These are phyloP conservation scores for Limnanthes douglasii DNA, from an alignment of 345 rosid genomes.

Conservation along the genomic window DNA sequence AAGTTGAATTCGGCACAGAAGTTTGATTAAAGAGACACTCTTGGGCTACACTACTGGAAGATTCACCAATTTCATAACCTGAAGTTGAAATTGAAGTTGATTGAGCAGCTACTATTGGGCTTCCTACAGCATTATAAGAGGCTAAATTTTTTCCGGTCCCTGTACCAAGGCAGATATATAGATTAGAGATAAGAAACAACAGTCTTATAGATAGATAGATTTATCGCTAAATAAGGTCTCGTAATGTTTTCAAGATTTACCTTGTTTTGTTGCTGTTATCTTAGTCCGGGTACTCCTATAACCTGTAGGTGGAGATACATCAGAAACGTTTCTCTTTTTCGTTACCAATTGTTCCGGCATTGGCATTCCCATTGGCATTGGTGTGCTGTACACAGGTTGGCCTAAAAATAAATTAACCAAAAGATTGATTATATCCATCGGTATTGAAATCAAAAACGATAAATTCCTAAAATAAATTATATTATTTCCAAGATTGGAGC, in stretches of 20 bases:
- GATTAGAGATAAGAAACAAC: not conserved
- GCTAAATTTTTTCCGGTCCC: slow-evolving; percentile 5
- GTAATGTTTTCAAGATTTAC: too few relatives aligned
- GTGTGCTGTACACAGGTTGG: slow-evolving; percentile 13
- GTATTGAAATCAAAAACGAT: too few relatives aligned
- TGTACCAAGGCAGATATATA: slow-evolving; percentile 1
- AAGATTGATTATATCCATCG: not conserved
- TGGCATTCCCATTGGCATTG: slow-evolving; percentile 22
- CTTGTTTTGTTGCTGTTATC: too few relatives aligned
- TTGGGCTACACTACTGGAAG: slow-evolving; percentile 2
- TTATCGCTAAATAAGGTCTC: slow-evolving; percentile 14
- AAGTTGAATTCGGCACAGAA: slow-evolving; percentile 23
- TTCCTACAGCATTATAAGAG: slow-evolving; percentile 8
- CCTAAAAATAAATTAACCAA: slow-evolving; percentile 23
- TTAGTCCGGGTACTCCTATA: slow-evolving; percentile 28
- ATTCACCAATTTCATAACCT: slow-evolving; percentile 10
- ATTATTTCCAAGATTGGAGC: too few relatives aligned
- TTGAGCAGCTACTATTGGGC: too few relatives aligned
- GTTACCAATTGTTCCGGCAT: slow-evolving; percentile 15
- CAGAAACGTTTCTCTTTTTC: slow-evolving; percentile 36
- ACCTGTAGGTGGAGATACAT: slow-evolving; percentile 12
- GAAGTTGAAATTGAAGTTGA: slow-evolving; percentile 13
- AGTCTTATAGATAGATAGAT: not conserved
- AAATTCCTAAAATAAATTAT: too few relatives aligned
- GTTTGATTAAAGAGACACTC: slow-evolving; percentile 58